phyloP scores from a whole-genome alignment of 2,329 filamentous ascomycete species.

The Fusarium tricinctum region DNA sequence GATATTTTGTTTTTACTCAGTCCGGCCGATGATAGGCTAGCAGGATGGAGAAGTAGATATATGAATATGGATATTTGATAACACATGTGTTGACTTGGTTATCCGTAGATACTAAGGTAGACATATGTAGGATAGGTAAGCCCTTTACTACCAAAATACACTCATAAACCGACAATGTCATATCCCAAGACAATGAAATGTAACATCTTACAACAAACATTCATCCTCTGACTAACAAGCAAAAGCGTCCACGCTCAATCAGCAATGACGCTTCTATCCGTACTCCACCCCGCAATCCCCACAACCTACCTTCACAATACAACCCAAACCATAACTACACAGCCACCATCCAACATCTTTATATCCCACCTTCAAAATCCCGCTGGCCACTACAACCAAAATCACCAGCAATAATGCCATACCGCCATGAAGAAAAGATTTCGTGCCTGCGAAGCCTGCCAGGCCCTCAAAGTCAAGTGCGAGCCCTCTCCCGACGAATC shows the following conservation, averaged over 20 bases:
- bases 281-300: constrained; percentile 10
- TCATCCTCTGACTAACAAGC: background rate
- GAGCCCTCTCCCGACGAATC: constrained; percentile 9
- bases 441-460: constrained; percentile 38
- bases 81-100: too few species aligned
- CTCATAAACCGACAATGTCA: too few species aligned
- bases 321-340: background rate
- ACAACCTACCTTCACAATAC: constrained; percentile 1
- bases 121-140: too few species aligned
- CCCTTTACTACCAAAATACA: too few species aligned
- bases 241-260: background rate
- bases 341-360: constrained; percentile 3
- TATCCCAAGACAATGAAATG: too few species aligned
- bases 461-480: constrained; percentile 38
- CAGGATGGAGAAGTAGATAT: too few species aligned
- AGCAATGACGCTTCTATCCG: background rate
- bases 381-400: background rate
- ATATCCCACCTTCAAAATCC: background rate
- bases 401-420: background rate
- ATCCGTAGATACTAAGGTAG: too few species aligned
- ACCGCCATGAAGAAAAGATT: constrained; percentile 33
- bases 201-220: background rate
- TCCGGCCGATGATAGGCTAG: too few species aligned
- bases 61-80: too few species aligned
- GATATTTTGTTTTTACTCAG: too few species aligned